Conservation (phyloP, 495 filamentous ascomycete species). For the Ramalina intermedia region DNA sequence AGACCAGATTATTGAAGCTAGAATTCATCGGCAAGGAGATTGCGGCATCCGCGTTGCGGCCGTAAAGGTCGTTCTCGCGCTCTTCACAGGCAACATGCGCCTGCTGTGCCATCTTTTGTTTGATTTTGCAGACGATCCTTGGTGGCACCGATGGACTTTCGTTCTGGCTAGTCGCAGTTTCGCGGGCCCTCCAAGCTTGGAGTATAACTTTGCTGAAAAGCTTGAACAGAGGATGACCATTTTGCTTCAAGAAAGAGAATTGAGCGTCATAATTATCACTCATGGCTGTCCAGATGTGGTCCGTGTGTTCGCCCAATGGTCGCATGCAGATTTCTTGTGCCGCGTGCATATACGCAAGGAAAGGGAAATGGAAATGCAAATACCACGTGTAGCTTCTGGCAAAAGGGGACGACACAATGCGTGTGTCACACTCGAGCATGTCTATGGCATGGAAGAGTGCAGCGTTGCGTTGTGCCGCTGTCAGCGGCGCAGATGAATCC, state of each 20-base stretch:
- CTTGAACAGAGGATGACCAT: constrained; percentile 21
- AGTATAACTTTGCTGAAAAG: constrained; percentile 32
- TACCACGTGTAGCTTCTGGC: constrained; percentile 34
- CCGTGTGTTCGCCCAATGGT: constrained; percentile 20
- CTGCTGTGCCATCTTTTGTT: constrained; percentile 15
- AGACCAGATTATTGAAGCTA: neutral
- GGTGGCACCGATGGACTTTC: constrained; percentile 19
- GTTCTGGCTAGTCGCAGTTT: constrained; percentile 11
- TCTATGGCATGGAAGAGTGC: constrained; percentile 25
- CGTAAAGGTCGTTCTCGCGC: constrained; percentile 3
- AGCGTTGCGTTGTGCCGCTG: constrained; percentile 24
- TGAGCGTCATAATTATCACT: constrained; percentile 35
- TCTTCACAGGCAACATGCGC: neutral
- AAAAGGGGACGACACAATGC: constrained; percentile 30
- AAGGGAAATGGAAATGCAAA: constrained; percentile 32
- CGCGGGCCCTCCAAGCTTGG: constrained; percentile 29
- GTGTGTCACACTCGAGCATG: constrained; percentile 35
- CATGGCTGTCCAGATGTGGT: constrained; percentile 32
- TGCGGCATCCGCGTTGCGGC: constrained; percentile 10
- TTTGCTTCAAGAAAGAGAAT: constrained; percentile 8
- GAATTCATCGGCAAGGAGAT: constrained; percentile 12
- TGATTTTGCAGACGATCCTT: constrained; percentile 27
- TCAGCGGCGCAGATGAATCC: constrained; percentile 8
- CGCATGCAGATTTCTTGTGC: constrained; percentile 29
- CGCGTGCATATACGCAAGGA: constrained; percentile 37